These are phyloP conservation scores for Trametes punicea DNA, from an alignment of 768 basidiomycete genomes.

Conservation along the genomic window DNA sequence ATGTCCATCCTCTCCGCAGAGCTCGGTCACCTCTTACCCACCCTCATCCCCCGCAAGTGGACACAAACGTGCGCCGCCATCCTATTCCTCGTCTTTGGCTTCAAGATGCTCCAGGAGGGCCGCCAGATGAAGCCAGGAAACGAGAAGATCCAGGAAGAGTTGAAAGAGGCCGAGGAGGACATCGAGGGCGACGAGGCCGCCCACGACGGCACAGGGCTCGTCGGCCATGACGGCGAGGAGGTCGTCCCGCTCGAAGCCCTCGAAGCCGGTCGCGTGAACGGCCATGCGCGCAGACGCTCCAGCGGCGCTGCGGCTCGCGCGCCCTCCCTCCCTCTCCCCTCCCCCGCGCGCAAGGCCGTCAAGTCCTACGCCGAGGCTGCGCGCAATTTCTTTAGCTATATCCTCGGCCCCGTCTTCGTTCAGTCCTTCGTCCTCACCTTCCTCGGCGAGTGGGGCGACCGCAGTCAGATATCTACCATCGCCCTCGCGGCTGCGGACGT, in stretches of 20 bases:
- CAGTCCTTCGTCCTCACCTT: slow-evolving; percentile 95
- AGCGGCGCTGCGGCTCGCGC: slow-evolving; percentile 17
- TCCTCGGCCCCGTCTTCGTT: slow-evolving; percentile 91
- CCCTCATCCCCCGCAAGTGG: slow-evolving; percentile 67
- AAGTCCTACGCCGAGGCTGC: slow-evolving; percentile 52
- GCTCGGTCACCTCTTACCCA: slow-evolving; percentile 88
- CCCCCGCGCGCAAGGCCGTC: slow-evolving; percentile 17
- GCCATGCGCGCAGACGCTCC: slow-evolving; percentile 10
- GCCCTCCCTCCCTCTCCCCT: slow-evolving; percentile 13
- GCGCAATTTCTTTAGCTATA: slow-evolving; percentile 76
- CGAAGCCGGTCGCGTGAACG: slow-evolving; percentile 58
- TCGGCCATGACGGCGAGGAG: slow-evolving; percentile 32
- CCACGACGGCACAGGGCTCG: slow-evolving; percentile 40
- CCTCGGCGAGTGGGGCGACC: slow-evolving; percentile 98
- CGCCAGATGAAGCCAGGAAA: slow-evolving; percentile 72
- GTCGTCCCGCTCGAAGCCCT: slow-evolving; percentile 68
- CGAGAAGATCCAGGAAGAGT: slow-evolving; percentile 88
- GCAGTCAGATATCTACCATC: slow-evolving; percentile 96
- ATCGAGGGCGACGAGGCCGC: slow-evolving; percentile 76
- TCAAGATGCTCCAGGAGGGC: slow-evolving; percentile 86
- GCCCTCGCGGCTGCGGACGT: slow-evolving; percentile 95
- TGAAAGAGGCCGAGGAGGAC: slow-evolving; percentile 95
- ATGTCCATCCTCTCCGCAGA: slow-evolving; percentile 94
- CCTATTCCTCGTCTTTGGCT: slow-evolving; percentile 88
- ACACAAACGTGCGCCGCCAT: slow-evolving; percentile 59